Conservation (phyloP, 768 basidiomycete genomes). For the Chalciporus sphaerocephalus region DNA sequence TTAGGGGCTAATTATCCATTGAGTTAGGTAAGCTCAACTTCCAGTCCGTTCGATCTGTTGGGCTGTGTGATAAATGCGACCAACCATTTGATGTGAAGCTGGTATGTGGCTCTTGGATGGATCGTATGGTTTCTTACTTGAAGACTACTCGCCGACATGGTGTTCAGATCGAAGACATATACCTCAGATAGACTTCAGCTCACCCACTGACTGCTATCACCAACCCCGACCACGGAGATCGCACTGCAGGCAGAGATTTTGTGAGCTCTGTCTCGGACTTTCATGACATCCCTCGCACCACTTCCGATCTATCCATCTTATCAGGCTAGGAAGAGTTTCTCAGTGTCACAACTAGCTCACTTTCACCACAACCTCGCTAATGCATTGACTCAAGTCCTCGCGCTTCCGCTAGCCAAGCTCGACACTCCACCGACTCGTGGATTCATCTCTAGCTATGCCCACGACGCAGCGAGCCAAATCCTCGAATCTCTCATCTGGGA, state of each 20-base stretch:
- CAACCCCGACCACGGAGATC: no score
- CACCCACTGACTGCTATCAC: no score
- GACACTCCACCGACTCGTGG: slow-evolving; percentile 40
- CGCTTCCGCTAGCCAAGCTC: slow-evolving; percentile 45
- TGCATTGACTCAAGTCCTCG: slow-evolving; percentile 44
- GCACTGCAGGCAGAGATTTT: no score
- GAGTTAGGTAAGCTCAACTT: neutral
- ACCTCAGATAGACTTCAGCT: no score
- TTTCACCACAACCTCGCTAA: slow-evolving; percentile 47
- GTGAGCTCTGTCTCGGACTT: no score
- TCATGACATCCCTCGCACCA: slow-evolving; percentile 30
- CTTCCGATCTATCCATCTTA: slow-evolving; percentile 56
- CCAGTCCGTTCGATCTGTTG: no score
- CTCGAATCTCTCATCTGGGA: slow-evolving; percentile 62
- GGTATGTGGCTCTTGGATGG: no score
- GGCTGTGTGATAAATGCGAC: no score
- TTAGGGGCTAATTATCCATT: neutral
- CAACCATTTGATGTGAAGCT: no score
- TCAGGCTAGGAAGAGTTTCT: slow-evolving; percentile 42
- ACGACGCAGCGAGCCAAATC: slow-evolving; percentile 48
- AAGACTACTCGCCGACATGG: no score
- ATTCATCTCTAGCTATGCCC: slow-evolving; percentile 56
- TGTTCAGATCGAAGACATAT: no score
- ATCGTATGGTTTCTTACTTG: no score
- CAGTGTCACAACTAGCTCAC: slow-evolving; percentile 47